Evolutionary conservation across 2,329 filamentous ascomycete species (phyloP).

Genomic region (Plectosphaerella sp.): DNA sequence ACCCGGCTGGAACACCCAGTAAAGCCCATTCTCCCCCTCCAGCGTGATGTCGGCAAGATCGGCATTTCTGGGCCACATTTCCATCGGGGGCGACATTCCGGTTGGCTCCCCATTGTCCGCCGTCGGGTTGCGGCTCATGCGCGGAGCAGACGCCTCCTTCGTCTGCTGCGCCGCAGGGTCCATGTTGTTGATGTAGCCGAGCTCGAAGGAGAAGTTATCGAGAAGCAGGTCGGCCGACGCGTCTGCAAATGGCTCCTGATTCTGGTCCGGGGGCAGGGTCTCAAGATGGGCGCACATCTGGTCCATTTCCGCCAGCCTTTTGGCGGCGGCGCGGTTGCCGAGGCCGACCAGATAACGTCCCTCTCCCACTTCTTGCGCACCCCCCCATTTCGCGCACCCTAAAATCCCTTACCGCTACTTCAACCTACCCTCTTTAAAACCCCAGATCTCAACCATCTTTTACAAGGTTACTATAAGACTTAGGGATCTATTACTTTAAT

Average conservation of each 20-base stretch:
- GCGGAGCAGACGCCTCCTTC: neutral
- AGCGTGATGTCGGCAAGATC: conserved; percentile 3
- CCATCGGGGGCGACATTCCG: neutral
- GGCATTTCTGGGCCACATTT: neutral
- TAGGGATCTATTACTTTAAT: too few relatives aligned
- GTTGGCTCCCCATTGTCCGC: neutral
- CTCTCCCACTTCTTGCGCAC: too few relatives aligned
- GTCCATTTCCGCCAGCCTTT: conserved; percentile 4
- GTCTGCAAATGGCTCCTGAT: neutral
- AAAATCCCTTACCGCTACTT: too few relatives aligned
- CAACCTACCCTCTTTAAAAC: too few relatives aligned
- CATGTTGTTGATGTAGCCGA: neutral
- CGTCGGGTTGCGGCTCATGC: neutral
- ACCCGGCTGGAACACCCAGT: conserved; percentile 3
- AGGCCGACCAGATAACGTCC: conserved; percentile 4
- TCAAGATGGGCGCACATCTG: conserved; percentile 9
- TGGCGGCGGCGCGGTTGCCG: conserved; percentile 7
- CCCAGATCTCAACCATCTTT: too few relatives aligned
- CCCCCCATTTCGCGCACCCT: too few relatives aligned
- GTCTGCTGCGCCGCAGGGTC: neutral
- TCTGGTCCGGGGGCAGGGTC: neutral
- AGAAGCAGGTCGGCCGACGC: neutral
- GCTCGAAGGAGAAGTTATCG: neutral
- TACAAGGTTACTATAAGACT: too few relatives aligned
- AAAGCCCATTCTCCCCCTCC: conserved; percentile 5